Conservation (phyloP, 1,139 yeast species). For the Candida sojae region DNA sequence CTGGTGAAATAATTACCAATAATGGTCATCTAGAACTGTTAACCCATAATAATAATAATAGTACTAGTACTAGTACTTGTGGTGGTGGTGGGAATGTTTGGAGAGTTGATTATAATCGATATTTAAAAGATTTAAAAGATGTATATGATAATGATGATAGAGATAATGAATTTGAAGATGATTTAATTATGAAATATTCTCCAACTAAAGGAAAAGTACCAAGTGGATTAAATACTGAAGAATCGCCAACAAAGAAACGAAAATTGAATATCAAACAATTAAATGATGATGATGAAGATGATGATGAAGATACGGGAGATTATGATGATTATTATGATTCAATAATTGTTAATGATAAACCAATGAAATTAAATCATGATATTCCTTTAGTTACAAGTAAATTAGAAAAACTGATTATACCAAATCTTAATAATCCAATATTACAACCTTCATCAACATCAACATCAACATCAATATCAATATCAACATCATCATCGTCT, state of each 20-base stretch:
- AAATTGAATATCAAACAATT: background rate
- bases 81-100: slow-evolving; percentile 20
- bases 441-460: background rate
- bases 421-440: background rate
- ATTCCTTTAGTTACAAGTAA: too few relatives aligned
- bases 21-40: slow-evolving; percentile 63
- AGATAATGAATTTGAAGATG: background rate
- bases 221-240: slow-evolving; percentile 2
- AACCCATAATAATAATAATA: slow-evolving; percentile 10
- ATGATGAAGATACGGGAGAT: background rate
- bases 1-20: slow-evolving; percentile 61
- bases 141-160: background rate
- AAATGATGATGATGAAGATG: background rate
- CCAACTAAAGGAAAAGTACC: slow-evolving; percentile 17
- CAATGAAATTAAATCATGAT: too few relatives aligned
- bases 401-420: too few relatives aligned
- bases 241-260: slow-evolving; percentile 19
- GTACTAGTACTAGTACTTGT: slow-evolving; percentile 7
- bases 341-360: background rate
- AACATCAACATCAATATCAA: background rate
- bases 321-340: background rate
- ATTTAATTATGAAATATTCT: slow-evolving; percentile 8
- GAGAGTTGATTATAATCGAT: slow-evolving; percentile 23
- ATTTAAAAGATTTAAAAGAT: slow-evolving; percentile 14
- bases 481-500: background rate